Percentiles rank a stretch among this genome's conserved stretches.
phyloP scores from a whole-genome alignment of 768 basidiomycete genomes.

The Rhizopogon roseolus region DNA sequence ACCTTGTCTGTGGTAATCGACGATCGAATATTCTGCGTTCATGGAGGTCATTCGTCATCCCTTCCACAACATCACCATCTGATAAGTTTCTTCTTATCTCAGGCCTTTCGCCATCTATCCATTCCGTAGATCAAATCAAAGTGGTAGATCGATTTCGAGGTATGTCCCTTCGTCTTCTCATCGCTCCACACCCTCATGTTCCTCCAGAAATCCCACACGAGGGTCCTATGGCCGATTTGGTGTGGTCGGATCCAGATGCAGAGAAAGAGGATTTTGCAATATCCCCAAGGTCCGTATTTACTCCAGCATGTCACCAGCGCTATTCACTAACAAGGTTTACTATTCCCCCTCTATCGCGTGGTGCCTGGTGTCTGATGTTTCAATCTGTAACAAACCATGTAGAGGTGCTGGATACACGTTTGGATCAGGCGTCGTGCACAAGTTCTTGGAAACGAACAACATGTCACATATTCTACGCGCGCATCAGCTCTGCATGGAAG shows the following conservation, averaged over 20 bases:
- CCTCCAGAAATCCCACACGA: conserved; percentile 93
- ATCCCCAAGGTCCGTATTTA: conserved; percentile 75
- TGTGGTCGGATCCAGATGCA: conserved; percentile 99
- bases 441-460: conserved; percentile 92
- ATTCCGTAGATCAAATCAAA: conserved; percentile 99
- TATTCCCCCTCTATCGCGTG: conserved; percentile 3
- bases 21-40: conserved; percentile 98
- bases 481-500: conserved; percentile 99
- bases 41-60: conserved; percentile 62
- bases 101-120: conserved; percentile 97
- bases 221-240: conserved; percentile 98
- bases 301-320: conserved; percentile 7
- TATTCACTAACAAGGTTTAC: conserved; percentile 6
- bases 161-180: conserved; percentile 28
- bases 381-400: conserved; percentile 5
- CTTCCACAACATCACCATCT: not conserved
- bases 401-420: conserved; percentile 99
- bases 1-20: conserved; percentile 98
- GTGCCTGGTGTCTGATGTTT: conserved; percentile 6
- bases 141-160: conserved; percentile 98
- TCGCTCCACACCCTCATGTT: conserved; percentile 17
- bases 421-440: conserved; percentile 95
- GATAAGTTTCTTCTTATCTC: conserved; percentile 10
- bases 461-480: conserved; percentile 98
- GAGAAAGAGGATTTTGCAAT: conserved; percentile 99